phyloP scores from a whole-genome alignment of 176 grass and related monocot species.

The Eragrostis curvula region DNA sequence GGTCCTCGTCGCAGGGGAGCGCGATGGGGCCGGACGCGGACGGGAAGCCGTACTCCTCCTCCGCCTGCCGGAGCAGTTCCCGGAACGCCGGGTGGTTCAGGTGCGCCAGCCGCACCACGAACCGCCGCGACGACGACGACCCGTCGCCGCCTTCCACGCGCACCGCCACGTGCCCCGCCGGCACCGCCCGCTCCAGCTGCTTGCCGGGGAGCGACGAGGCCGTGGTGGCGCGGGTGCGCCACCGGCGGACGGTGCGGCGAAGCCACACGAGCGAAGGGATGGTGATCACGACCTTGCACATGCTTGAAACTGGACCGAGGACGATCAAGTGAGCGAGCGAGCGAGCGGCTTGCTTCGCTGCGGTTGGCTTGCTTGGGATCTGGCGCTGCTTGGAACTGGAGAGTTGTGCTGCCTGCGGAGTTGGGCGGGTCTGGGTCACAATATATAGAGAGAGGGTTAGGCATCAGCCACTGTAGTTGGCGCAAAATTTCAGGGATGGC shows the following conservation, averaged over 20 bases:
- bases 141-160: conserved; percentile 3
- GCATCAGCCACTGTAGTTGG: not conserved
- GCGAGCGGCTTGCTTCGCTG: not conserved
- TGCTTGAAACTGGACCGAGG: not conserved
- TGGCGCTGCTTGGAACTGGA: not conserved
- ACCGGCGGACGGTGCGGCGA: conserved; percentile 36
- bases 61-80: conserved; percentile 46
- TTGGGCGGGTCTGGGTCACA: not conserved
- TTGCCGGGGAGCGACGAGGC: not conserved
- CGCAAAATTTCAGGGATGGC: conserved; percentile 16
- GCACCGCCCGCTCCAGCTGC: not conserved
- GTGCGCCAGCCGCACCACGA: conserved; percentile 52
- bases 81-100: conserved; percentile 50
- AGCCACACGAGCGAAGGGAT: conserved; percentile 42
- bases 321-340: not conserved
- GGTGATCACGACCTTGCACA: conserved; percentile 49
- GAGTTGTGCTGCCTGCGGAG: not conserved
- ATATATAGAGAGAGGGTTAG: conserved; percentile 35
- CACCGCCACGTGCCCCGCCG: conserved; percentile 56
- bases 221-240: not conserved
- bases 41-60: conserved; percentile 57
- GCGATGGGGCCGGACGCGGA: conserved; percentile 24
- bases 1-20: conserved; percentile 51
- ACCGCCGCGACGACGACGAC: conserved; percentile 3
- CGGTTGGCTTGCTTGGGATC: not conserved